Evolutionary conservation across 495 filamentous ascomycete species (phyloP).

Genomic region (Annulohypoxylon moriforme): DNA sequence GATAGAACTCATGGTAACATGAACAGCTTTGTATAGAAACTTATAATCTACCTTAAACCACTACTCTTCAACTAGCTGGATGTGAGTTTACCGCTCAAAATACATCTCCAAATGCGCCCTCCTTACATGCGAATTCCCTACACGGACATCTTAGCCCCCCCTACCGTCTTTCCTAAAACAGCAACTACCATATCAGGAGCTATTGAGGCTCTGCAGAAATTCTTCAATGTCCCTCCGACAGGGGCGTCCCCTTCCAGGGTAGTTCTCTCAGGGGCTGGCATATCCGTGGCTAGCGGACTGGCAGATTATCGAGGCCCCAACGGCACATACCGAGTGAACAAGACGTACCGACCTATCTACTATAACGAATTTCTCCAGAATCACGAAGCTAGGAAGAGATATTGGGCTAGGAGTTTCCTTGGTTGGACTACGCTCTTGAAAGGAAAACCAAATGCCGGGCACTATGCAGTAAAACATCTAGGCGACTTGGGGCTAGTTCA

Average conservation of each 20-base stretch:
- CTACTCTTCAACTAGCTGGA: neutral
- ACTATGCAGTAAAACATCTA: conserved; percentile 78
- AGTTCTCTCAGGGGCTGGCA: conserved; percentile 91
- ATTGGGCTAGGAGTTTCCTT: conserved; percentile 95
- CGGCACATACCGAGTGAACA: conserved; percentile 92
- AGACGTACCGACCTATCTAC: conserved; percentile 90
- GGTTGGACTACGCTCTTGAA: conserved; percentile 86
- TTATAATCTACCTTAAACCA: neutral
- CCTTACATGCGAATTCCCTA: conserved; percentile 90
- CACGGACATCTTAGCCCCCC: conserved; percentile 82
- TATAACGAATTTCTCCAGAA: conserved; percentile 84
- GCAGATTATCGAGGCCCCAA: conserved; percentile 91
- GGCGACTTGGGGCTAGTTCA: conserved; percentile 76
- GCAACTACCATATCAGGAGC: conserved; percentile 78
- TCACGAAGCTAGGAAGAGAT: conserved; percentile 91
- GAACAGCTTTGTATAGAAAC: neutral
- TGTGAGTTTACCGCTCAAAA: conserved; percentile 1
- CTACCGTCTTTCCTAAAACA: conserved; percentile 75
- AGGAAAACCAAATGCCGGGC: conserved; percentile 82
- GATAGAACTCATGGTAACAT: conserved; percentile 7
- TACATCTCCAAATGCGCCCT: conserved; percentile 65
- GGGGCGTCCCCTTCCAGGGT: conserved; percentile 63
- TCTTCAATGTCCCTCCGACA: conserved; percentile 72
- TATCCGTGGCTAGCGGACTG: conserved; percentile 92
- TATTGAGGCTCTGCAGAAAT: conserved; percentile 76